Base-by-base conservation (phyloP, 2,329 filamentous ascomycete genomes). In the Pseudogymnoascus sp. region DNA sequence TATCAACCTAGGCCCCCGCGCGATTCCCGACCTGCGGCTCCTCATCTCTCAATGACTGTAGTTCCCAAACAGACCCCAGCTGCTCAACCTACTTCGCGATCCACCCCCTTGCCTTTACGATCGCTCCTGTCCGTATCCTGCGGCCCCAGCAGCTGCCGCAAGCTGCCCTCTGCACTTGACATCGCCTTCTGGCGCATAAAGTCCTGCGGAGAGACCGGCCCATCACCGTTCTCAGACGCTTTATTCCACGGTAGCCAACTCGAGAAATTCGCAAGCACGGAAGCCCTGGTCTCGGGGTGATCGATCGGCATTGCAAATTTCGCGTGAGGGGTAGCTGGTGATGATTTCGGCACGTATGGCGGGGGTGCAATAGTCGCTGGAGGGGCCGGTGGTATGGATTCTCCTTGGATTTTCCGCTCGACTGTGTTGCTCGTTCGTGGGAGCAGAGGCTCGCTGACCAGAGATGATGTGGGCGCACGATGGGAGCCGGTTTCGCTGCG, bases 401-500 rank as follows among this genome's bases (percentile, higher is more conserved):
- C 43, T 18, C n/a, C 43, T 33, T 53, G 43, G 25, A 53, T 53
- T 14, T 53, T 53, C 25, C 43, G 25, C 43, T 53, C 43, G n/a
- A 53, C 8, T 2, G 71, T 69, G 5, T 73, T 78, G 0, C 82
- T 84, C 1, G 81, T 83, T 65, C 82, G 80, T 1, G 83, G 82
- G 15, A 77, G 69, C n/a, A 82, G 81, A 3, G 80, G 83, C 59
- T 81, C 77, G 65, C 83, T 78, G 6, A 84, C 71, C 9, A 86
- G 73, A 15, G 75, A 75, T 1, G 73, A 72, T 5, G 75, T 71
- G 1, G 76, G 74, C 2, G 66, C 67, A 14, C 73, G 70, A 1
- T 73, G 74, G 6, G 71, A 69, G 3, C 67, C 60, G n/a, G 70
- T 64, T 57, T 70, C 71, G 47, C 75, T 69, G 36, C 66, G 68